These are phyloP conservation scores for Stachybotrys elegans DNA, from an alignment of 2,329 filamentous ascomycete species.

Conservation along the genomic window DNA sequence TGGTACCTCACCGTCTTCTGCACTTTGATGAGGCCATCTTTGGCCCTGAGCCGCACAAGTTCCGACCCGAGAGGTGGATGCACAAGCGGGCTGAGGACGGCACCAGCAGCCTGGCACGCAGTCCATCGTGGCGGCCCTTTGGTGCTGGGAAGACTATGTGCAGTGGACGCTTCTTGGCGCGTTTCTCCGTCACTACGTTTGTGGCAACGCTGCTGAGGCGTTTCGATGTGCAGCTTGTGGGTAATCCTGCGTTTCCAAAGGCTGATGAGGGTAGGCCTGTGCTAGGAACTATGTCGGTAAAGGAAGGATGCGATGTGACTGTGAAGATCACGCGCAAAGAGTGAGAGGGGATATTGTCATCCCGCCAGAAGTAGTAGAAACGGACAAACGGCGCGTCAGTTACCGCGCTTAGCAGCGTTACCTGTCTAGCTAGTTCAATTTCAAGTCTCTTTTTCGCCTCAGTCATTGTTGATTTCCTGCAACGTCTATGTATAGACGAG, in stretches of 20 bases:
- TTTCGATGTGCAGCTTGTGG: constrained; percentile 7
- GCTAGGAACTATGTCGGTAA: neutral
- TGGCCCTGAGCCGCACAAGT: constrained; percentile 11
- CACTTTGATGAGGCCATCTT: constrained; percentile 14
- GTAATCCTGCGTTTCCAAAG: neutral
- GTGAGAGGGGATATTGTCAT: too few relatives aligned
- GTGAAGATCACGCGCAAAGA: neutral
- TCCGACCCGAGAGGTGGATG: constrained; percentile 11
- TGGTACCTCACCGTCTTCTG: constrained; percentile 20
- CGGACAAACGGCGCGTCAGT: too few relatives aligned
- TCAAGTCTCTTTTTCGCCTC: too few relatives aligned
- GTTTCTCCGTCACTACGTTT: constrained; percentile 9
- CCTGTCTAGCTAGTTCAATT: too few relatives aligned
- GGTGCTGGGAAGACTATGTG: constrained; percentile 22
- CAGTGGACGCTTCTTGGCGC: constrained; percentile 16
- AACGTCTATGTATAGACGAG: too few relatives aligned
- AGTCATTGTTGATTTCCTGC: too few relatives aligned
- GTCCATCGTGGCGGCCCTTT: constrained; percentile 16
- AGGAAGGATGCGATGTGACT: neutral
- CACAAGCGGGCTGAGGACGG: constrained; percentile 4
- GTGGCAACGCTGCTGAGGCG: constrained; percentile 16
- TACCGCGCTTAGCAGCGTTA: too few relatives aligned
- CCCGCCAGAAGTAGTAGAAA: too few relatives aligned
- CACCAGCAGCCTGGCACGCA: constrained; percentile 7
- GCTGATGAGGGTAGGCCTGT: neutral